Conservation (phyloP, 371 early-diverging fungal species). For the Circinella minor region DNA sequence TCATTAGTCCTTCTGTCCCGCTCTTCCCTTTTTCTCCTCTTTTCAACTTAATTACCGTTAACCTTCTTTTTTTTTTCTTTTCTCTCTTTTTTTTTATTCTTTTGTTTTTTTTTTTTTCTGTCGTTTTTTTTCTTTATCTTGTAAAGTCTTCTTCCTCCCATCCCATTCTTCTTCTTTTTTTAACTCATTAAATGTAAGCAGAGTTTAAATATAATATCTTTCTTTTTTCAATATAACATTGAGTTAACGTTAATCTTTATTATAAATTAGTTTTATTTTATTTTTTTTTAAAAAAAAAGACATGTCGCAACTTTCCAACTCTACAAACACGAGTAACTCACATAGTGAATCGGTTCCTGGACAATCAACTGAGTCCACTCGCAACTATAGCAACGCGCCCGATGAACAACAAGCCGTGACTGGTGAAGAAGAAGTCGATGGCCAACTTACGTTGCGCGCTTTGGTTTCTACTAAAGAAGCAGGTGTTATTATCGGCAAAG, state of each 20-base stretch:
- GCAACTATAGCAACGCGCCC: slow-evolving; percentile 11
- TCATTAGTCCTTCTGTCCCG: slow-evolving; percentile 5
- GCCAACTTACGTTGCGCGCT: slow-evolving; percentile 78
- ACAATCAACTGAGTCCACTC: slow-evolving; percentile 2
- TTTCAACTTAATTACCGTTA: background rate
- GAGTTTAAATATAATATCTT: background rate
- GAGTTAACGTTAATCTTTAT: background rate
- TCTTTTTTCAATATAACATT: background rate
- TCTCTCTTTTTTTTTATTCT: background rate
- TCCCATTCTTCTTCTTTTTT: background rate
- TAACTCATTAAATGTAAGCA: background rate
- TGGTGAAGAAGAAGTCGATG: slow-evolving; percentile 24
- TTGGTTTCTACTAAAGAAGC: slow-evolving; percentile 91
- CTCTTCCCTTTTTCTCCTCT: slow-evolving; percentile 1
- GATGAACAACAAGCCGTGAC: slow-evolving; percentile 6
- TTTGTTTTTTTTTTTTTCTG: background rate
- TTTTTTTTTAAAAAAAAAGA: too few relatives aligned
- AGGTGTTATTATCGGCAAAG: slow-evolving; percentile 92
- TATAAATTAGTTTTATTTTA: background rate
- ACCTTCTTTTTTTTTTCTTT: background rate
- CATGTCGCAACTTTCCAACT: slow-evolving; percentile 9
- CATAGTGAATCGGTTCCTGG: slow-evolving; percentile 2
- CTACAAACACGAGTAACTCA: slow-evolving; percentile 2
- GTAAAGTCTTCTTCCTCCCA: background rate
- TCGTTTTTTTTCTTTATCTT: background rate